phyloP scores from a whole-genome alignment of 306 rosid species.

The Cicer yamashitae region DNA sequence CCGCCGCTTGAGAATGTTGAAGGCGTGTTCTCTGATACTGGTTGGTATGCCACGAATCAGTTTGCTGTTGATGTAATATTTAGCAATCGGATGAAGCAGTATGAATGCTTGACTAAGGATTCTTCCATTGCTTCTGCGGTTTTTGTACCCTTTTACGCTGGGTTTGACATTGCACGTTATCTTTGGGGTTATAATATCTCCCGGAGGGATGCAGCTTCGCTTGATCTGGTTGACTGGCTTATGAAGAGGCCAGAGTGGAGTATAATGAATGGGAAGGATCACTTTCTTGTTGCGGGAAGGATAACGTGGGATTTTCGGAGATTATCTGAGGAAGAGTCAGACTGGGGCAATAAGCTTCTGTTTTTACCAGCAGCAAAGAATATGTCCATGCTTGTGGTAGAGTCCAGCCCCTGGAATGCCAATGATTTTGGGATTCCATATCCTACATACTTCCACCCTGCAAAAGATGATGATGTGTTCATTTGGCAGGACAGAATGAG shows the following conservation, averaged over 20 bases:
- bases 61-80: conserved; percentile 95
- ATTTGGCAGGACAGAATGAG: conserved; percentile 65
- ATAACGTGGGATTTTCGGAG: conserved; percentile 98
- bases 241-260: conserved; percentile 95
- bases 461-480: conserved; percentile 82
- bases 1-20: conserved; percentile 93
- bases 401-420: conserved; percentile 99
- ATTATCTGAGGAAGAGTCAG: conserved; percentile 66
- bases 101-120: conserved; percentile 84
- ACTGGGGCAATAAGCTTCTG: conserved; percentile 96
- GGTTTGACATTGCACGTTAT: conserved; percentile 88
- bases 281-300: conserved; percentile 95
- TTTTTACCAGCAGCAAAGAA: conserved; percentile 92
- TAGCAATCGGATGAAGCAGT: conserved; percentile 93
- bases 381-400: conserved; percentile 99
- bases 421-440: conserved; percentile 97
- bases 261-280: conserved; percentile 88
- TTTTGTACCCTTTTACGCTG: conserved; percentile 96
- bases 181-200: conserved; percentile 94
- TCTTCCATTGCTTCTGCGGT: conserved; percentile 89
- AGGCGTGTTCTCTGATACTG: conserved; percentile 82
- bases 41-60: conserved; percentile 98
- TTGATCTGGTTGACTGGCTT: conserved; percentile 90
- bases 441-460: conserved; percentile 98
- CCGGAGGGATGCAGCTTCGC: conserved; percentile 86